These are phyloP conservation scores for Geotrichum reessii DNA, from an alignment of 1,139 yeast genomes.

Conservation along the genomic window DNA sequence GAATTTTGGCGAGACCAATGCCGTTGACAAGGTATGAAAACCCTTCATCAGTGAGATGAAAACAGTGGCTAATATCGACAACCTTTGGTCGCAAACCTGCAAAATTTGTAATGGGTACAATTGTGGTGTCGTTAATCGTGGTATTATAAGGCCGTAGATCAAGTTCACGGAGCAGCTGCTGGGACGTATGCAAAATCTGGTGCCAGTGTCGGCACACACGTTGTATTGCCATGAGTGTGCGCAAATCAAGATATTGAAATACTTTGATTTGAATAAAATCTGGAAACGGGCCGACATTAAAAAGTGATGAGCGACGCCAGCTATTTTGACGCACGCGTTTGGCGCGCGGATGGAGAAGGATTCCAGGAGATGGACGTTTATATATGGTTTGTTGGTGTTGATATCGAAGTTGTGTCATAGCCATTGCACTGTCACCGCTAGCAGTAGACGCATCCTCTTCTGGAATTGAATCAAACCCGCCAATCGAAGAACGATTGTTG, in stretches of 20 bases:
- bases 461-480: conserved; percentile 8
- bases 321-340: conserved; percentile 33
- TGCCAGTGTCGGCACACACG: conserved; percentile 61
- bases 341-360: conserved; percentile 21
- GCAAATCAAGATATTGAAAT: conserved; percentile 49
- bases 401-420: background rate
- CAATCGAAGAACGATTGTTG: background rate
- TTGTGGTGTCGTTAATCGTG: conserved; percentile 50
- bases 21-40: conserved; percentile 65
- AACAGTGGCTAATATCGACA: conserved; percentile 65
- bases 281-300: conserved; percentile 53
- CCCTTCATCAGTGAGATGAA: conserved; percentile 70
- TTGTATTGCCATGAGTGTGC: conserved; percentile 53
- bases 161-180: conserved; percentile 45
- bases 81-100: conserved; percentile 61
- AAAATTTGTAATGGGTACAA: conserved; percentile 57
- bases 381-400: background rate
- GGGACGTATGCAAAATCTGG: conserved; percentile 54
- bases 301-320: conserved; percentile 52
- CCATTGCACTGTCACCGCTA: background rate
- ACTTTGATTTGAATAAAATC: conserved; percentile 51
- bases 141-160: conserved; percentile 61
- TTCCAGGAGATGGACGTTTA: conserved; percentile 9
- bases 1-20: conserved; percentile 58
- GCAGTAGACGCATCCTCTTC: conserved; percentile 12